Base-by-base conservation (phyloP, 164 flowering plant species). In the Pachysandra terminalis region DNA sequence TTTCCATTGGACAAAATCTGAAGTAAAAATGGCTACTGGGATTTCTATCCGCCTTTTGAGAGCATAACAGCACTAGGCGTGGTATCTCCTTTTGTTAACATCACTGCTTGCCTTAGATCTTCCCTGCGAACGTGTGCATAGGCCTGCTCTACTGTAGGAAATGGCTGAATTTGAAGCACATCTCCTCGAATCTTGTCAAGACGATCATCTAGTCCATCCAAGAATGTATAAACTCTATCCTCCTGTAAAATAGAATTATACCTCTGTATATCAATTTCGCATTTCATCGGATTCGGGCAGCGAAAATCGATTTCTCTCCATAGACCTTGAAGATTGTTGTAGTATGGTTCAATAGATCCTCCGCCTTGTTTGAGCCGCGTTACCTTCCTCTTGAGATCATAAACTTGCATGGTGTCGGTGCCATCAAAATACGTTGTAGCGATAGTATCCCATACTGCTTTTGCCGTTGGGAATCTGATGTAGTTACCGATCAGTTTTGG, bases 61-160 rank as follows among this genome's bases (percentile, higher is more conserved):
- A 15, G 16, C 51, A 45, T 45, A 45, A 45, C 51, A 10, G 51
- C n/a, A n/a, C n/a, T n/a, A n/a, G n/a, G n/a, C 51, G 17, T 15
- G 17, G 17, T 15, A 45, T 12, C 51, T 45, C 16, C 17, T 15
- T 15, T 19, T 5, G 63, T 28, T 13, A 35, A 1, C 49, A 60
- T 60, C 48, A 60, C 21, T 0, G 63, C 24, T 12, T 60, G 48
- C 0, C 63, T 3, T 27, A 4, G 8, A 35, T 32, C 63, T 40
- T 60, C 26, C 41, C 41, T 60, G 17, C 40, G 45, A 27, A 60
- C 63, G 4, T 35, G 63, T 15, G 63, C 49, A 32, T 60, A 60
- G 45, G 63, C 48, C 15, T 60, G 41, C n/a, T 60, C 15, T 1
- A 60, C 9, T 32, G 45, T 60, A 19, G 63, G 63, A 35, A 60